Evolutionary conservation across 1,284 basidiomycete species (phyloP).

Genomic region (Laetiporus sulphureus): DNA sequence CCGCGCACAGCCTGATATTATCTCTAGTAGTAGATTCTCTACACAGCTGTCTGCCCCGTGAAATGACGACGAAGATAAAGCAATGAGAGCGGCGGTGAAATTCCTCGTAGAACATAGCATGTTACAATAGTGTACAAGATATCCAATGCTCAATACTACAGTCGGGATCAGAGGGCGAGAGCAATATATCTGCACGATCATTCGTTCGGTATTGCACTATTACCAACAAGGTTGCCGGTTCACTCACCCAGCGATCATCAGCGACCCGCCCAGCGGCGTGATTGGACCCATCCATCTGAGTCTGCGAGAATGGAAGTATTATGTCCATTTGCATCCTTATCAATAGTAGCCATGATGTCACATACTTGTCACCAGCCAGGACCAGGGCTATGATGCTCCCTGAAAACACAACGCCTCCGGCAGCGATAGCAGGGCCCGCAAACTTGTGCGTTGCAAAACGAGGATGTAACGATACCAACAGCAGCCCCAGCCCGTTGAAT

Average conservation of each 20-base stretch:
- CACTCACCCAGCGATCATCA: constrained; percentile 76
- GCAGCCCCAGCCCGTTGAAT: constrained; percentile 71
- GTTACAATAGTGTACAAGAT: too few species aligned
- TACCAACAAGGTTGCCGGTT: not conserved
- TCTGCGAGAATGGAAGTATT: constrained; percentile 26
- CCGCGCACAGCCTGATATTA: too few species aligned
- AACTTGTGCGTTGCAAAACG: constrained; percentile 56
- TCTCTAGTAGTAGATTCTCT: too few species aligned
- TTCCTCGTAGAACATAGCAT: too few species aligned
- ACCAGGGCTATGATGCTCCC: constrained; percentile 65
- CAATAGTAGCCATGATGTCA: constrained; percentile 1
- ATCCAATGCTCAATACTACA: not conserved
- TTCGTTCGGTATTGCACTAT: not conserved
- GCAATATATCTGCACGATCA: constrained; percentile 41
- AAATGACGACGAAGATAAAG: too few species aligned
- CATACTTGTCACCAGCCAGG: constrained; percentile 49
- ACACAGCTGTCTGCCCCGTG: too few species aligned
- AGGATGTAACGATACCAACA: constrained; percentile 68
- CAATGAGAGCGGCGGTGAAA: too few species aligned
- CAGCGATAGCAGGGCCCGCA: constrained; percentile 64
- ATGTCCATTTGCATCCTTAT: too few species aligned
- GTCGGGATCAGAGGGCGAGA: constrained; percentile 33
- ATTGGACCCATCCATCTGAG: constrained; percentile 63
- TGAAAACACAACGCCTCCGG: constrained; percentile 64
- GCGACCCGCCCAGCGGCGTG: constrained; percentile 67